These are phyloP conservation scores for Penium margaritaceum DNA, from an alignment of 139 green algal species.

Conservation along the genomic window DNA sequence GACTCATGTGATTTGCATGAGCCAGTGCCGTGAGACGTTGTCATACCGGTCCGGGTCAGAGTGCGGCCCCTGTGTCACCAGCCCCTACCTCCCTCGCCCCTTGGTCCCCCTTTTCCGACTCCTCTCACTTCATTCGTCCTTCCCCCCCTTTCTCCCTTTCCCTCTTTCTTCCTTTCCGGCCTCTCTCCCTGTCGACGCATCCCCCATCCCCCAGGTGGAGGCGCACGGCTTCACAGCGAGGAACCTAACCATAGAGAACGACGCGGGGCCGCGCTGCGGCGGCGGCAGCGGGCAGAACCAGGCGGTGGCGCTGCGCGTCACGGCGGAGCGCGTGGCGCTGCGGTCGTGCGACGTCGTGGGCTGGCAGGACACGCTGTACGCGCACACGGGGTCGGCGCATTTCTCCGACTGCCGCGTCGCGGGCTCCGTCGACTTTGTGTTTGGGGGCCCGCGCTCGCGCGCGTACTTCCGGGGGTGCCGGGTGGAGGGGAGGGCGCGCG, in stretches of 20 bases:
- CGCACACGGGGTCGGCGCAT: not conserved
- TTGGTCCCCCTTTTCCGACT: no score
- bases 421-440: constrained; percentile 11
- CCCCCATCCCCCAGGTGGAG: constrained; percentile 7
- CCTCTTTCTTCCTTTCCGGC: no score
- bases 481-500: not conserved
- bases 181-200: no score
- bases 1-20: no score
- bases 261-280: constrained; percentile 2
- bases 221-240: not conserved
- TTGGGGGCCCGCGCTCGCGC: constrained; percentile 7
- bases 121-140: no score
- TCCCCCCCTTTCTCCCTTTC: no score
- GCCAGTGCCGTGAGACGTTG: no score
- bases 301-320: constrained; percentile 1
- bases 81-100: no score
- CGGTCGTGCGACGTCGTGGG: not conserved
- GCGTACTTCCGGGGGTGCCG: not conserved
- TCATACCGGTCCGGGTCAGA: no score
- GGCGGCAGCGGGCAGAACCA: constrained; percentile 11
- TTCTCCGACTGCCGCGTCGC: constrained; percentile 1
- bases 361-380: constrained; percentile 16
- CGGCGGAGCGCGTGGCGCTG: not conserved
- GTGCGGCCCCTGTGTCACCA: no score
- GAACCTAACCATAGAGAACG: constrained; percentile 2